These are phyloP conservation scores for Cylindrotheca fusiformis DNA, from an alignment of 108 stramenopile species.

Conservation along the genomic window DNA sequence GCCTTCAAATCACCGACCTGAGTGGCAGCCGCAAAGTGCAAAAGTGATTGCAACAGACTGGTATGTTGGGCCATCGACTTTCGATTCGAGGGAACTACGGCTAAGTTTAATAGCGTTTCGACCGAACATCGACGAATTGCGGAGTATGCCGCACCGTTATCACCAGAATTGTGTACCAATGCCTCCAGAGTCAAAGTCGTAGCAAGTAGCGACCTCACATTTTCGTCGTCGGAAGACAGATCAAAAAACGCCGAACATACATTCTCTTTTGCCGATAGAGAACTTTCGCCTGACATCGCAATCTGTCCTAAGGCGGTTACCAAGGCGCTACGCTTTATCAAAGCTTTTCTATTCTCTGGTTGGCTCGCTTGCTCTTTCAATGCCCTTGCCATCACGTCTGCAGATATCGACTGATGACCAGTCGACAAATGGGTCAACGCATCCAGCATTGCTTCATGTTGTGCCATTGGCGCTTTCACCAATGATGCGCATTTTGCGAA, in stretches of 20 bases:
- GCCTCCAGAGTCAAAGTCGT: slow-evolving; percentile 15
- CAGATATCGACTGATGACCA: background rate
- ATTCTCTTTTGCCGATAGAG: slow-evolving; percentile 33
- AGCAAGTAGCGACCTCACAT: slow-evolving; percentile 7
- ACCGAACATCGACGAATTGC: slow-evolving; percentile 18
- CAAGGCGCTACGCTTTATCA: slow-evolving; percentile 21
- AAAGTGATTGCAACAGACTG: slow-evolving; percentile 29
- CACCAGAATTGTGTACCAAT: slow-evolving; percentile 20
- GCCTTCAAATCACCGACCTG: slow-evolving; percentile 22
- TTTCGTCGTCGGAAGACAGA: slow-evolving; percentile 28
- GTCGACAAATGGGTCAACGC: slow-evolving; percentile 20
- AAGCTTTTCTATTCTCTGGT: slow-evolving; percentile 26
- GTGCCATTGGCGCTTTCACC: slow-evolving; percentile 29
- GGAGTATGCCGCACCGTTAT: background rate
- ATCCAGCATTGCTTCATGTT: slow-evolving; percentile 35
- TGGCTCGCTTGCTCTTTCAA: slow-evolving; percentile 37
- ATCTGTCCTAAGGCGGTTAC: slow-evolving; percentile 17
- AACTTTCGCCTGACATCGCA: slow-evolving; percentile 5
- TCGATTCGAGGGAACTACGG: slow-evolving; percentile 15
- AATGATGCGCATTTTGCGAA: slow-evolving; percentile 29
- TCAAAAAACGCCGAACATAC: slow-evolving; percentile 23
- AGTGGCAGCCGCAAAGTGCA: slow-evolving; percentile 30
- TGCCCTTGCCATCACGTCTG: slow-evolving; percentile 29
- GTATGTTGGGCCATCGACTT: slow-evolving; percentile 24
- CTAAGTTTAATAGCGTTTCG: slow-evolving; percentile 25